Evolutionary conservation across 2,329 filamentous ascomycete genomes (phyloP), one percentile per base, ranked within the genome.

Genomic region (Gnomoniopsis sp.): DNA sequence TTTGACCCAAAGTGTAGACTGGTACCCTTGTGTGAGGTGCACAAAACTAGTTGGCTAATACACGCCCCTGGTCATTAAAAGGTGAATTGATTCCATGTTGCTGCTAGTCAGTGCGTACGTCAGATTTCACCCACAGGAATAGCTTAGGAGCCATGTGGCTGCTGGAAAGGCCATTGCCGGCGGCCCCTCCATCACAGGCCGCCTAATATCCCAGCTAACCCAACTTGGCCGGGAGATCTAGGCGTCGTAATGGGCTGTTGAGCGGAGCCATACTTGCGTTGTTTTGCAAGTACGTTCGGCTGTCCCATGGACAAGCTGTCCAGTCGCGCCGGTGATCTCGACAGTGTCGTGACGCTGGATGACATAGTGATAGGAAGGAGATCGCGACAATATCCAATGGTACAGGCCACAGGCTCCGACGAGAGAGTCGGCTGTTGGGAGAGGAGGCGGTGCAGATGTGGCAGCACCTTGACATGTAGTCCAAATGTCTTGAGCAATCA

Each of bases 121-220:
- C 58, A 58, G 58, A 47, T 50, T 36, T 60, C 46, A 33, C 6
- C 34, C 44, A 47, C 44, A 54, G 49, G 47, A 34, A 53, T 36
- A 26, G 43, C 48, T 23, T 50, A 49, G 53, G 8, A 47, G 2
- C 19, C 21, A 23, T 23, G 44, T 51, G 41, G 51, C 36, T 23
- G 30, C 47, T 59, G 57, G 55, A 51, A 59, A 52, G 23, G 34
- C 48, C 46, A 59, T 38, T 59, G 57, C 52, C 57, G 51, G 51
- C 26, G 44, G 47, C 26, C 47, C 38, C 30, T 55, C 30, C 51
- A 33, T 49, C 23, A 51, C 41, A 7, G 21, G 26, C 26, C 26
- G 26, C 4, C 26, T 30, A 22, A 34, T 50, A 49, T 46, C 36
- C 54, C 57, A 55, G 34, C 43, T 26, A 36, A 21, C 47, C 57